These are phyloP conservation scores for Neofusicoccum cordaticola DNA, from an alignment of 2,329 filamentous ascomycete species.

Conservation along the genomic window DNA sequence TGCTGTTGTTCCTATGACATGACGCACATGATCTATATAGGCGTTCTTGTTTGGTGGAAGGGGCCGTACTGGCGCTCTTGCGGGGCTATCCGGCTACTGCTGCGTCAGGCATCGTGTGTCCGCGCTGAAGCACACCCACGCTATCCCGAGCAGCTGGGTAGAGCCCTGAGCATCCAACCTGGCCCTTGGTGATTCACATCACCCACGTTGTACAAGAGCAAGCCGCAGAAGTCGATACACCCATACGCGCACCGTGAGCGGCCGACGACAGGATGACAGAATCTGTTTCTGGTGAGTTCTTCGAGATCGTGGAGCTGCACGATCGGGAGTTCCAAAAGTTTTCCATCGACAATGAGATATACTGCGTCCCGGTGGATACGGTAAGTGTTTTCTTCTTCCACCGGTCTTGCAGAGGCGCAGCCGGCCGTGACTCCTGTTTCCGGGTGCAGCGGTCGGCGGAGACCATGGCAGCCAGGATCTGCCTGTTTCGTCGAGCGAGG, in stretches of 20 bases:
- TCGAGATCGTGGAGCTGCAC: constrained; percentile 30
- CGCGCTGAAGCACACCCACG: constrained; percentile 12
- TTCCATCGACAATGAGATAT: constrained; percentile 37
- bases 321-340: constrained; percentile 39
- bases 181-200: constrained; percentile 14
- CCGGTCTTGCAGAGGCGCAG: neutral
- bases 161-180: constrained; percentile 10
- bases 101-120: constrained; percentile 18
- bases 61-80: constrained; percentile 16
- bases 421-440: neutral
- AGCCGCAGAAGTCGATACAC: neutral
- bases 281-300: constrained; percentile 14
- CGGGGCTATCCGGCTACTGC: constrained; percentile 16
- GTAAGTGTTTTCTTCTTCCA: constrained; percentile 22
- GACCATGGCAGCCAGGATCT: neutral
- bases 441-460: neutral
- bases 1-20: constrained; percentile 10
- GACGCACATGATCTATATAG: constrained; percentile 13
- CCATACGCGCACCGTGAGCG: neutral
- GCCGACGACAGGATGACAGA: constrained; percentile 18
- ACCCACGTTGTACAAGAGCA: constrained; percentile 16
- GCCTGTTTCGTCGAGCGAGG: neutral
- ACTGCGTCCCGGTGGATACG: constrained; percentile 38
- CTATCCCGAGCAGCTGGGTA: constrained; percentile 17
- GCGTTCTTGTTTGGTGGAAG: constrained; percentile 13